These are phyloP conservation scores for Boletus insuetus DNA, from an alignment of 768 basidiomycete species.

Conservation along the genomic window DNA sequence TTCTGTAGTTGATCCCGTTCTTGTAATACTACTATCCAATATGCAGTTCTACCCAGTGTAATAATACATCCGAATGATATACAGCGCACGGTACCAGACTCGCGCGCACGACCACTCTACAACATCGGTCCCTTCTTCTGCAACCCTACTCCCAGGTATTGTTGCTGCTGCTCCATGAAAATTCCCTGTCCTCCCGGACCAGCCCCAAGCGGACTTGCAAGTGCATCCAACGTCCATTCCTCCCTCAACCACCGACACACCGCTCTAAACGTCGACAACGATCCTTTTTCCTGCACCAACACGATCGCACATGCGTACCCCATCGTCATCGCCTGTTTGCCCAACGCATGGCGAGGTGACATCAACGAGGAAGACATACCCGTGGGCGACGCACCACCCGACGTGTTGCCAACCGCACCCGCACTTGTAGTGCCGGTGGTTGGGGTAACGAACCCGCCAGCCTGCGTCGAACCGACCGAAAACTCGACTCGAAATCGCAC, in stretches of 20 bases:
- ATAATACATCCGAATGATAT: not conserved
- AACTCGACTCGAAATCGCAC: constrained; percentile 87
- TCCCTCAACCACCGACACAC: constrained; percentile 72
- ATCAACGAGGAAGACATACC: constrained; percentile 22
- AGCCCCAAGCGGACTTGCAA: constrained; percentile 24
- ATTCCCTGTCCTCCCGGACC: constrained; percentile 33
- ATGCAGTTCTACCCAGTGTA: not conserved
- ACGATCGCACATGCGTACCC: constrained; percentile 64
- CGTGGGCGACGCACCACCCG: constrained; percentile 15
- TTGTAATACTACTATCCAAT: no score
- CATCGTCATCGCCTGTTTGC: constrained; percentile 22
- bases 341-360: constrained; percentile 28
- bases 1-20: no score
- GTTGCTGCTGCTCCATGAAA: constrained; percentile 39
- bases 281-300: constrained; percentile 88
- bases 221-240: constrained; percentile 54
- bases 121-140: constrained; percentile 33
- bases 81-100: constrained; percentile 8
- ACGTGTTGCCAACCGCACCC: no score
- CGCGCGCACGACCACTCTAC: not conserved
- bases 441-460: constrained; percentile 19
- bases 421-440: constrained; percentile 4
- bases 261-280: constrained; percentile 78
- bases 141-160: not conserved
- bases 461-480: constrained; percentile 29